Conservation (phyloP, 805 yeast genomes). For the Hanseniaspora clermontiae region DNA sequence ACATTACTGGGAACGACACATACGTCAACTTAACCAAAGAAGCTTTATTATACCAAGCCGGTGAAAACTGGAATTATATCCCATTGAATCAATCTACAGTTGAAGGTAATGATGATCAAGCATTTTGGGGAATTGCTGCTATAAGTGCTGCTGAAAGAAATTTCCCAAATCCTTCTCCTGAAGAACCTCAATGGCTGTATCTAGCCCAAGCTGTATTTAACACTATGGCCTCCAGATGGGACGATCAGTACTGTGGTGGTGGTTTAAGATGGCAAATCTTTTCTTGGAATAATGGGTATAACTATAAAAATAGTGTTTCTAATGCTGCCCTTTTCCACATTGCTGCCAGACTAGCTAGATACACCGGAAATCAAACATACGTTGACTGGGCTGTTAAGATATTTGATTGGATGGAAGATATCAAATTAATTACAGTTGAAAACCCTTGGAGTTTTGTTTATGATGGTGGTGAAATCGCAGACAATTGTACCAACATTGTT, state of each 20-base stretch:
- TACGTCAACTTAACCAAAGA: slow-evolving; percentile 45
- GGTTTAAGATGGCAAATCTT: slow-evolving; percentile 63
- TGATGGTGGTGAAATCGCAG: slow-evolving; percentile 48
- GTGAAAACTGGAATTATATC: slow-evolving; percentile 40
- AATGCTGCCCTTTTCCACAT: slow-evolving; percentile 52
- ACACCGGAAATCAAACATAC: slow-evolving; percentile 41
- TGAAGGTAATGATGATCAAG: slow-evolving; percentile 66
- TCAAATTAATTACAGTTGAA: slow-evolving; percentile 35
- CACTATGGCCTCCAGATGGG: slow-evolving; percentile 51
- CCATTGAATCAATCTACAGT: slow-evolving; percentile 53
- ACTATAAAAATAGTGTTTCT: slow-evolving; percentile 52
- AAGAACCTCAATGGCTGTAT: slow-evolving; percentile 40
- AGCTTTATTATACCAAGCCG: slow-evolving; percentile 40
- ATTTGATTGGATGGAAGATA: slow-evolving; percentile 47
- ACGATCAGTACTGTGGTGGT: slow-evolving; percentile 40
- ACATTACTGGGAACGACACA: slow-evolving; percentile 54
- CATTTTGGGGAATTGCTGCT: slow-evolving; percentile 53
- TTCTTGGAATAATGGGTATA: slow-evolving; percentile 47
- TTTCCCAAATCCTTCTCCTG: slow-evolving; percentile 37
- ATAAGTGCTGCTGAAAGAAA: slow-evolving; percentile 52
- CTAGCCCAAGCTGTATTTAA: slow-evolving; percentile 47
- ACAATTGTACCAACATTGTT: slow-evolving; percentile 32
- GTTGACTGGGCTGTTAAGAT: slow-evolving; percentile 40
- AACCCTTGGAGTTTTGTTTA: slow-evolving; percentile 47
- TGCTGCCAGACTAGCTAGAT: slow-evolving; percentile 51